Conservation (phyloP, 257 asterid species). For the Penstemon davidsonii region DNA sequence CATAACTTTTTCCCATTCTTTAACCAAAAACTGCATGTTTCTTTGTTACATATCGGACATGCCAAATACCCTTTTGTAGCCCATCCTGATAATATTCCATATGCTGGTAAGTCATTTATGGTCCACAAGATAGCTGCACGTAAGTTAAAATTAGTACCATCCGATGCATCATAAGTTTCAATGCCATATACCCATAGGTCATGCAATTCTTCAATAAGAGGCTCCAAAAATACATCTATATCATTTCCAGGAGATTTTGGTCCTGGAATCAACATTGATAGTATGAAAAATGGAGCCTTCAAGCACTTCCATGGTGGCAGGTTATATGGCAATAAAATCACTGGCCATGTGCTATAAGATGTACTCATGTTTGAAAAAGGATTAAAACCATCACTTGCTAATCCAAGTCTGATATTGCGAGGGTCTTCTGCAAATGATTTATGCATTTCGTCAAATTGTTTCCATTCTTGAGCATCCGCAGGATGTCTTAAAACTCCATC, state of each 20-base stretch:
- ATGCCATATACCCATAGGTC: not conserved
- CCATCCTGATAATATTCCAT: conserved; percentile 15
- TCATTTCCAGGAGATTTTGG: not conserved
- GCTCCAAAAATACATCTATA: conserved; percentile 6
- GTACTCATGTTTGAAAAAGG: too few relatives aligned
- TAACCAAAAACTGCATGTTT: not conserved
- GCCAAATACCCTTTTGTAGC: not conserved
- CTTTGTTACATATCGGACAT: too few relatives aligned
- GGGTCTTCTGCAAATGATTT: not conserved
- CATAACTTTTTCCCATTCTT: too few relatives aligned
- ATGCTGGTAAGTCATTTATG: conserved; percentile 16
- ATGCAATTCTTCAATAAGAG: conserved; percentile 3
- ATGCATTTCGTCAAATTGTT: not conserved
- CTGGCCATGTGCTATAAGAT: too few relatives aligned
- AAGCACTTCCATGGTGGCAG: conserved; percentile 9
- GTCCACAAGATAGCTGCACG: conserved; percentile 17
- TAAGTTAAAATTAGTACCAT: not conserved
- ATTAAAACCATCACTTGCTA: not conserved
- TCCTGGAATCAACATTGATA: not conserved
- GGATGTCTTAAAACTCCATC: not conserved
- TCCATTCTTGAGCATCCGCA: conserved; percentile 3
- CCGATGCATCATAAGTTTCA: not conserved
- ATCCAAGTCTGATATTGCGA: not conserved
- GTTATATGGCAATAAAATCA: conserved; percentile 5
- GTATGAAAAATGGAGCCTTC: not conserved